phyloP scores from a whole-genome alignment of 192 early-diverging fungal species.

The Chytriomyces hyalinus region DNA sequence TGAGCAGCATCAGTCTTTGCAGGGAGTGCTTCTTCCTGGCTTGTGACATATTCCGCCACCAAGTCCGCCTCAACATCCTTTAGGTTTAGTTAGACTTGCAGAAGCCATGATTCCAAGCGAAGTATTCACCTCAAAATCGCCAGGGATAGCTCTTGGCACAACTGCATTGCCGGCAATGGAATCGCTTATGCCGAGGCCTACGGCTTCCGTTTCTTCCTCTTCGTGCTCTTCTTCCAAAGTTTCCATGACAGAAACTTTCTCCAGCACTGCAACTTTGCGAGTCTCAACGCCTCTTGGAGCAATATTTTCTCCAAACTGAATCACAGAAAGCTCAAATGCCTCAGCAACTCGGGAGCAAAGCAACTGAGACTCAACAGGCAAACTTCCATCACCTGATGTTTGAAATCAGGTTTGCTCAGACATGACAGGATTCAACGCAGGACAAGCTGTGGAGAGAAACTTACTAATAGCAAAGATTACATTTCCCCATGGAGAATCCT shows the following conservation, averaged over 20 bases:
- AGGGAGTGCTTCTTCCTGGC: not conserved
- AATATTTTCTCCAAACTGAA: conserved; percentile 5
- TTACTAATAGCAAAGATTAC: conserved; percentile 17
- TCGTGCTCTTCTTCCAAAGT: not conserved
- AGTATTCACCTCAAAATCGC: not conserved
- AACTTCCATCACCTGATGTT: conserved; percentile 4
- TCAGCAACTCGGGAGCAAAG: conserved; percentile 9
- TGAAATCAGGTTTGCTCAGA: not conserved
- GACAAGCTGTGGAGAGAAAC: not conserved
- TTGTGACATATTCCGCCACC: not conserved
- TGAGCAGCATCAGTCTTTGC: not conserved
- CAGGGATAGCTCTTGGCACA: too few species aligned
- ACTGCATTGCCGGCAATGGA: not conserved
- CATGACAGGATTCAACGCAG: not conserved
- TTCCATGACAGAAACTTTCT: not conserved
- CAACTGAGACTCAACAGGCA: not conserved
- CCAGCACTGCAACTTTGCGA: not conserved
- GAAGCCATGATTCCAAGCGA: not conserved
- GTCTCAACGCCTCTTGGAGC: not conserved
- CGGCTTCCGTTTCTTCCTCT: not conserved
- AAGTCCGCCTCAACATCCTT: not conserved
- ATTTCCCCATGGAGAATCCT: not conserved
- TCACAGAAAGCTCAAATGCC: conserved; percentile 3
- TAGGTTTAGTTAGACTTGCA: not conserved
- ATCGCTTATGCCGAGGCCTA: not conserved